These are phyloP conservation scores for Gnaphalium uliginosum DNA, from an alignment of 129 eudicot species.

Conservation along the genomic window DNA sequence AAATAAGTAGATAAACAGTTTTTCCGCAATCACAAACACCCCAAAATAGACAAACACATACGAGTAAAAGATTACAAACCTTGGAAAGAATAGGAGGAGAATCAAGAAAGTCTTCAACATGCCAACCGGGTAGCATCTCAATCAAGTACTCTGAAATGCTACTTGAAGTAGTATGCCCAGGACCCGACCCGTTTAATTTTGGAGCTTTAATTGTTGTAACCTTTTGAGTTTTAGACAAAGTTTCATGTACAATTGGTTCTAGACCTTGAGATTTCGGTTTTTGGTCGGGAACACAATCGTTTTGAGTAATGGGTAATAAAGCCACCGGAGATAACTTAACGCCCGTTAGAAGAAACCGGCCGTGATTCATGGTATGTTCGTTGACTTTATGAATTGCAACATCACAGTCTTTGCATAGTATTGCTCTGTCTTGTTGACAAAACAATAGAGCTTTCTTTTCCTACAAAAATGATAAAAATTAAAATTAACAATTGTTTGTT, in stretches of 20 bases:
- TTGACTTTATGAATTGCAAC: slow-evolving; percentile 64
- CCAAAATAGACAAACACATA: no score
- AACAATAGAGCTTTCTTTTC: slow-evolving; percentile 63
- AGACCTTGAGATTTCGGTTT: slow-evolving; percentile 16
- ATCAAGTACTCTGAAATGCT: slow-evolving; percentile 85
- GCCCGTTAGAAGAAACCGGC: slow-evolving; percentile 58
- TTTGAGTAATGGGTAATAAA: slow-evolving; percentile 24
- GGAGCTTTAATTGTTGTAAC: background rate
- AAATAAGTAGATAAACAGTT: no score
- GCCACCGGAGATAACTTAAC: slow-evolving; percentile 49
- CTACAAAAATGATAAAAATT: slow-evolving; percentile 24
- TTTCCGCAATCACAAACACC: no score
- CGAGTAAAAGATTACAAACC: slow-evolving; percentile 34
- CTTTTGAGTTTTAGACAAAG: slow-evolving; percentile 2
- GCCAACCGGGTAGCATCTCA: slow-evolving; percentile 88
- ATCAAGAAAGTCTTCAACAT: slow-evolving; percentile 78
- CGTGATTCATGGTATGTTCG: slow-evolving; percentile 57
- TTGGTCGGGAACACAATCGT: slow-evolving; percentile 30
- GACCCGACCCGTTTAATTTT: slow-evolving; percentile 29
- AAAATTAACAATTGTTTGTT: background rate
- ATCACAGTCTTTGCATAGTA: slow-evolving; percentile 68
- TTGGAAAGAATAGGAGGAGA: slow-evolving; percentile 42
- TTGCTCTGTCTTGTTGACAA: slow-evolving; percentile 75
- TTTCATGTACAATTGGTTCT: slow-evolving; percentile 3
- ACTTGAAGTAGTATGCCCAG: slow-evolving; percentile 34